A percentile compares a stretch with the other conserved stretches of the same genome.
Evolutionary conservation across 257 asterid genomes (phyloP).

Genomic region (Rauvolfia tetraphylla): DNA sequence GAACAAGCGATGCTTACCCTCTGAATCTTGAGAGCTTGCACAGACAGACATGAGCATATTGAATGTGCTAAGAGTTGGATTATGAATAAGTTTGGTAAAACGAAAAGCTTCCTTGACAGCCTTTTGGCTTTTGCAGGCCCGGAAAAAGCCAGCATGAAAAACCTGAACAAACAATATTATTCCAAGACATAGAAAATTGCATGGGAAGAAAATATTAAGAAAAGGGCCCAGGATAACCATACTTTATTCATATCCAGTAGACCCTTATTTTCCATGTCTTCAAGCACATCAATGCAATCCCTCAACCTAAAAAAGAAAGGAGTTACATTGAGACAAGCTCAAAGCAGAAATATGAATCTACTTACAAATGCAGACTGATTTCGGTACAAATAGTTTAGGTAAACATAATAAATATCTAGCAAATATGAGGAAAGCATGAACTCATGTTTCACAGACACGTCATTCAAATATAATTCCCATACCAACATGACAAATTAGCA

Average conservation of each 20-base stretch:
- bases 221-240: slow-evolving; percentile 25
- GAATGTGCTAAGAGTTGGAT: slow-evolving; percentile 92
- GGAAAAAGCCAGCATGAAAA: slow-evolving; percentile 73
- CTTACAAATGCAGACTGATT: neutral
- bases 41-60: slow-evolving; percentile 98
- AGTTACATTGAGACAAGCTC: neutral
- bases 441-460: neutral
- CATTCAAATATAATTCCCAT: neutral
- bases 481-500: neutral
- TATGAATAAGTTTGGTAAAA: slow-evolving; percentile 70
- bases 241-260: slow-evolving; percentile 82
- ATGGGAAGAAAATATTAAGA: slow-evolving; percentile 13
- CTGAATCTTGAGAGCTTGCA: slow-evolving; percentile 76
- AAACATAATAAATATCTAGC: neutral
- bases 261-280: slow-evolving; percentile 72
- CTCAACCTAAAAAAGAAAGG: slow-evolving; percentile 47
- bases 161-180: slow-evolving; percentile 46
- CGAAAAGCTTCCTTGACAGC: slow-evolving; percentile 80
- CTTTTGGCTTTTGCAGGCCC: slow-evolving; percentile 74
- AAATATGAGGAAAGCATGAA: neutral
- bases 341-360: neutral
- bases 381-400: neutral
- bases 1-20: slow-evolving; percentile 37
- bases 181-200: slow-evolving; percentile 20
- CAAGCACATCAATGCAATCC: slow-evolving; percentile 80